Conservation (phyloP, 2,329 filamentous ascomycete species). For the Sphaerulina populicola region DNA sequence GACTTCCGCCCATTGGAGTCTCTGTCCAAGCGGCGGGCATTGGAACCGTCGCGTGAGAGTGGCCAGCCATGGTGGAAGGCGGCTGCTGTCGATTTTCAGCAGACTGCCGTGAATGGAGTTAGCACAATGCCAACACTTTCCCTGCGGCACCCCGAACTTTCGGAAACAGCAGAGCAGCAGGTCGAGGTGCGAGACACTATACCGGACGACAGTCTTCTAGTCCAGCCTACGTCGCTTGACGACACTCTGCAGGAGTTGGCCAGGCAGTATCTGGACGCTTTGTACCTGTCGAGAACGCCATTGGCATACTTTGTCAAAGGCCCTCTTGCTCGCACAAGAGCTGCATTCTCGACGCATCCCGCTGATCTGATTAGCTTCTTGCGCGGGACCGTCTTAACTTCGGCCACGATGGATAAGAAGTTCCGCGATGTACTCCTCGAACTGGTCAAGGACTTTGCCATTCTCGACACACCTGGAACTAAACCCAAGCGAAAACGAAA, state of each 20-base stretch:
- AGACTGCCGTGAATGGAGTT: background rate
- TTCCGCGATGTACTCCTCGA: slow-evolving; percentile 63
- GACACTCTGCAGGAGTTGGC: slow-evolving; percentile 27
- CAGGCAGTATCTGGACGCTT: slow-evolving; percentile 37
- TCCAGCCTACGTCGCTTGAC: slow-evolving; percentile 3
- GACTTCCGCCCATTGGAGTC: slow-evolving; percentile 28
- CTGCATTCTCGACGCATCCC: slow-evolving; percentile 58
- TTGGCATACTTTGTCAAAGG: slow-evolving; percentile 79
- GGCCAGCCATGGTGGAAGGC: slow-evolving; percentile 23
- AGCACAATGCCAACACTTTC: background rate
- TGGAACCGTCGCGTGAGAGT: slow-evolving; percentile 6
- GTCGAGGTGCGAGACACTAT: background rate
- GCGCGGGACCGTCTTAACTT: slow-evolving; percentile 36
- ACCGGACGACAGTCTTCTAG: background rate
- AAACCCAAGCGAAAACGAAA: slow-evolving; percentile 47
- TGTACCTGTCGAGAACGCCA: slow-evolving; percentile 55
- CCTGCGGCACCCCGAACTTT: background rate
- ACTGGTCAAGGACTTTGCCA: slow-evolving; percentile 50
- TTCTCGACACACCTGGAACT: slow-evolving; percentile 14
- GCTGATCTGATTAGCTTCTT: slow-evolving; percentile 59
- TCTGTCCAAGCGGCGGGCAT: slow-evolving; percentile 16
- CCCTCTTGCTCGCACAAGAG: slow-evolving; percentile 64
- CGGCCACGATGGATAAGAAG: slow-evolving; percentile 64
- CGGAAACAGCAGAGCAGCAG: background rate
- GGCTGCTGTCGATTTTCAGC: slow-evolving; percentile 14